Percentiles rank a stretch among this genome's conserved stretches.
phyloP scores from a whole-genome alignment of 768 basidiomycete genomes.

The Tephrocybe sp. region DNA sequence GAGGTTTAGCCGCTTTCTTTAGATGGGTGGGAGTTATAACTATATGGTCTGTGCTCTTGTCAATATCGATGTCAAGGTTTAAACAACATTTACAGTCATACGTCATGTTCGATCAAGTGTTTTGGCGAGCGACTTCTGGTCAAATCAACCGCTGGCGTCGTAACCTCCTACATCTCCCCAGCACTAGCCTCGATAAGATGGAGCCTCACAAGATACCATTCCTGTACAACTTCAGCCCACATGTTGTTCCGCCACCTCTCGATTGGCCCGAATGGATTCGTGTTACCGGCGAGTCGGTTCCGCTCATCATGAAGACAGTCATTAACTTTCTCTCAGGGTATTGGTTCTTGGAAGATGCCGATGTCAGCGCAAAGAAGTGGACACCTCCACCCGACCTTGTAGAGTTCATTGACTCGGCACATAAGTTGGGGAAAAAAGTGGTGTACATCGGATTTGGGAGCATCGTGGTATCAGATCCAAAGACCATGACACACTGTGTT shows the following conservation, averaged over 20 bases:
- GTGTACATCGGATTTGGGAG: slow-evolving; percentile 98
- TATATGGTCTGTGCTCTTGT: slow-evolving; percentile 77
- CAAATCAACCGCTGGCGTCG: slow-evolving; percentile 95
- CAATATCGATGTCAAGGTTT: slow-evolving; percentile 2
- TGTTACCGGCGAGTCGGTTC: slow-evolving; percentile 62
- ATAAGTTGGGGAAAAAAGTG: slow-evolving; percentile 75
- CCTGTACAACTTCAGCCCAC: slow-evolving; percentile 95
- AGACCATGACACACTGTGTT: slow-evolving; percentile 87
- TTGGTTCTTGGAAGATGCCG: slow-evolving; percentile 95
- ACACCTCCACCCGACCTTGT: slow-evolving; percentile 77
- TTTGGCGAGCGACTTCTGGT: slow-evolving; percentile 92
- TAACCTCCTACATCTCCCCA: slow-evolving; percentile 68
- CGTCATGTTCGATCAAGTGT: slow-evolving; percentile 97
- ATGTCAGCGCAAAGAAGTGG: slow-evolving; percentile 90
- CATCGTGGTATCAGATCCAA: slow-evolving; percentile 95
- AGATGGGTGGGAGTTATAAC: slow-evolving; percentile 98
- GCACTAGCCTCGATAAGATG: slow-evolving; percentile 92
- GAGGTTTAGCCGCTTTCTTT: background rate
- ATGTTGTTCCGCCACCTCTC: slow-evolving; percentile 86
- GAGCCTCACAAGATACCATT: slow-evolving; percentile 98
- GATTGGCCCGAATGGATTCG: slow-evolving; percentile 99
- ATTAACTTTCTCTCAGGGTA: slow-evolving; percentile 59
- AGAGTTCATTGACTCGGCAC: slow-evolving; percentile 81
- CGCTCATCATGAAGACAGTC: background rate
- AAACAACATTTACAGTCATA: slow-evolving; percentile 58